Evolutionary conservation across 2,329 filamentous ascomycete species (phyloP), one percentile per base, ranked within the genome.

Genomic region (Pezicula carpinea): DNA sequence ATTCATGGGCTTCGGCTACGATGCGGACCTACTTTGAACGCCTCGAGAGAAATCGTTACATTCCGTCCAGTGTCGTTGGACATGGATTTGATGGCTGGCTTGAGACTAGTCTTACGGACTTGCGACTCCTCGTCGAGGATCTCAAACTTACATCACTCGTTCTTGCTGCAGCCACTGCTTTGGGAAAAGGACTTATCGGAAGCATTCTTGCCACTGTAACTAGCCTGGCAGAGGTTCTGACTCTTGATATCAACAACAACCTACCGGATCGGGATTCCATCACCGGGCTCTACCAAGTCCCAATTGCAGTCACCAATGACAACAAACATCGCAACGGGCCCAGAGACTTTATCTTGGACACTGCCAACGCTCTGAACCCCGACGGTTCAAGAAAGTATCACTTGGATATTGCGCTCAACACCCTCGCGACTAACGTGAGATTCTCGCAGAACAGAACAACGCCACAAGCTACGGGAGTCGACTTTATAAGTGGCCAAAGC

Each of bases 401-500:
- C 6, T 44, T 59, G 10, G 52, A 51, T 10, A 44, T 59, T 13
- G 38, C 43, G 17, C 32, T 54, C 13, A 47, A 53, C 34, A 50
- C 53, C 3, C 44, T 72, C 15, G 69, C 69, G 2, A 72, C 67
- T 7, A 69, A 70, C 50, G 52, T 72, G 44, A 56, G 61, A 43
- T 70, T 71, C 54, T 60, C 35, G 43, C 22, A 19, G 35, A 58
- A 55, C 39, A 51, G 46, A 56, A 45, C 46, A 36, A 48, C 50
- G 18, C 53, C 53, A 18, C 59, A 61, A 49, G 66, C 69, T 5
- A 62, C 63, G 2, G 71, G 70, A 3, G 64, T 73, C 7, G 64
- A 74, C 42, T 73, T 65, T 43, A 53, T 72, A 2, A 53, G 64
- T 11, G 70, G 69, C 0, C 59, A 71, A 44, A 66, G 63, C 19